Base-by-base conservation (phyloP, 257 asterid species). In the Scutellaria galericulata region DNA sequence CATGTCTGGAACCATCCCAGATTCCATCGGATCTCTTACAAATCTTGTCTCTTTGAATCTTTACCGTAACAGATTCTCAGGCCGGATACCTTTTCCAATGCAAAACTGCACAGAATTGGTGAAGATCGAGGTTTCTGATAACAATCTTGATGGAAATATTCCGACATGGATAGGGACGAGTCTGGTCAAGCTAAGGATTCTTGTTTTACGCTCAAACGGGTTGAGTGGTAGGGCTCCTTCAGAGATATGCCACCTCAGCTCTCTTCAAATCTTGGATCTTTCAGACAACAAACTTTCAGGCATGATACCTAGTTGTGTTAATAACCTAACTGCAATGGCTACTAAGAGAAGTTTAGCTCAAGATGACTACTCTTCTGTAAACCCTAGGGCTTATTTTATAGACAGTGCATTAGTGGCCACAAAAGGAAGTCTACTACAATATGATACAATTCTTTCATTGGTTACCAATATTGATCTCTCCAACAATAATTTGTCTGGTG, bases 1-100 rank as follows among this genome's bases (percentile, higher is more conserved):
- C 7, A n/a, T 85, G 15, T 72, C 58, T 5, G 89, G 85, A 7
- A 67, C 61, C 6, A 75, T 85, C 9, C 84, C 85, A 13, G 20
- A 46, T 37, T 82, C 89, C 45, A 44, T 80, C 1, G 79, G 84
- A 2, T 14, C 51, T 72, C 68, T 80, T 8, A n/a, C 40, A 9
- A 4, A 68, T 10, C 27, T 83, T 35, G 0, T 5, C 14, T 74
- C 71, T 68, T 60, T 78, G 53, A 72, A 80, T 73, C 39, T 83
- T n/a, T 15, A 45, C 58, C 41, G 27, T 14, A 83, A 83, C 44
- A 78, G 7, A n/a, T 55, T 80, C 4, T 75, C 76, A 1, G 83
- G 82, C 0, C 9, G n/a, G 12, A 63, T 83, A 41, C 83, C 85
- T 42, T 68, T 55, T 14, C 68, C 81, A 7, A 15, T 83, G 44